phyloP scores from a whole-genome alignment of 306 rosid species.

The Glycine latifolia region DNA sequence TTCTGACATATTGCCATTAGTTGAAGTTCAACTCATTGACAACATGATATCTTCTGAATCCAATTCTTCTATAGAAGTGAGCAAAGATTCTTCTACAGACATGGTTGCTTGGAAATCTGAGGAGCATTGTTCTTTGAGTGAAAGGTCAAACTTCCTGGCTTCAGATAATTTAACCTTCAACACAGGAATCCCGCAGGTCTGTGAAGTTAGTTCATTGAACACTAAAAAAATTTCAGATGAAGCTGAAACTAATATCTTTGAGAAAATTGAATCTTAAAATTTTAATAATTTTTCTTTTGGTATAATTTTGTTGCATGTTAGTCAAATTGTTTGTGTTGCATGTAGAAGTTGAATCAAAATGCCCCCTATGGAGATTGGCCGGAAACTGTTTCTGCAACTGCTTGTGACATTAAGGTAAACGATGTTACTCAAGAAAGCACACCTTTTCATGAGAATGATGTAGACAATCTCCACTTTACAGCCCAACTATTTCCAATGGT shows the following conservation, averaged over 20 bases:
- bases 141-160: conserved; percentile 43
- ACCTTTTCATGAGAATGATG: conserved; percentile 21
- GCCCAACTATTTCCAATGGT: conserved; percentile 29
- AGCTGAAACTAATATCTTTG: conserved; percentile 45
- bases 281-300: neutral
- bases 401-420: conserved; percentile 15
- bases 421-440: neutral
- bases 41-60: conserved; percentile 39
- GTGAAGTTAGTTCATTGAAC: conserved; percentile 46
- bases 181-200: conserved; percentile 32
- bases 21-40: conserved; percentile 47
- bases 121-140: conserved; percentile 45
- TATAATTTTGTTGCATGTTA: neutral
- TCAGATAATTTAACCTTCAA: conserved; percentile 41
- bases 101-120: conserved; percentile 40
- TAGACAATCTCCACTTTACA: conserved; percentile 12
- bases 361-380: neutral
- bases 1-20: conserved; percentile 40
- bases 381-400: conserved; percentile 35
- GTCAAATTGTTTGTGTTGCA: conserved; percentile 34
- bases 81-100: conserved; percentile 39
- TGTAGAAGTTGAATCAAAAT: conserved; percentile 4
- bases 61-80: conserved; percentile 43
- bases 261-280: neutral
- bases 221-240: conserved; percentile 36